Percentiles rank a stretch among this genome's conserved stretches.
phyloP scores from a whole-genome alignment of 2,329 filamentous ascomycete genomes.

The Amauroascus verrucosus region DNA sequence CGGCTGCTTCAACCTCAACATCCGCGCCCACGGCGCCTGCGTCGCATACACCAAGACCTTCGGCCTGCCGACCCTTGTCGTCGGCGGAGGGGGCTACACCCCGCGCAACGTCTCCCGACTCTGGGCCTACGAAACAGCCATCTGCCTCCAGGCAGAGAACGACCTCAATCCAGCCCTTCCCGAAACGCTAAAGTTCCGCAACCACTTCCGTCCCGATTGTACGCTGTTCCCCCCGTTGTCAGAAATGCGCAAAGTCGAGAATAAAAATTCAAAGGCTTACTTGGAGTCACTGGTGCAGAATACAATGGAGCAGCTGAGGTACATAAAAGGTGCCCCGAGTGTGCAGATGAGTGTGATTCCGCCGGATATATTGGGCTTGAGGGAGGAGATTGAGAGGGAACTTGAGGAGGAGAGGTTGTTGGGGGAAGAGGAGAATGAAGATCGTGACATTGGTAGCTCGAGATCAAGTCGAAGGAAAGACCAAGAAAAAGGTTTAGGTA shows the following conservation, averaged over 20 bases:
- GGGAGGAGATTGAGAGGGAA: slow-evolving; percentile 41
- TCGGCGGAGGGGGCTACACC: slow-evolving; percentile 93
- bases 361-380: slow-evolving; percentile 55
- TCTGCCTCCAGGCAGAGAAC: slow-evolving; percentile 66
- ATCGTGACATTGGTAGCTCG: slow-evolving; percentile 21
- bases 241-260: slow-evolving; percentile 55
- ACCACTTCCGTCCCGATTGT: slow-evolving; percentile 80
- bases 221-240: slow-evolving; percentile 81
- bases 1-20: slow-evolving; percentile 92
- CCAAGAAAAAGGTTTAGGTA: slow-evolving; percentile 25
- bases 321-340: slow-evolving; percentile 74
- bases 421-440: slow-evolving; percentile 33
- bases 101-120: slow-evolving; percentile 91
- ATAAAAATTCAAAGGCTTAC: slow-evolving; percentile 68
- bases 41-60: slow-evolving; percentile 79
- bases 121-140: slow-evolving; percentile 93
- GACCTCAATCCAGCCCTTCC: slow-evolving; percentile 66
- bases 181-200: slow-evolving; percentile 68
- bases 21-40: slow-evolving; percentile 85
- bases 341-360: slow-evolving; percentile 76
- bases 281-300: slow-evolving; percentile 65
- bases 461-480: slow-evolving; percentile 25
- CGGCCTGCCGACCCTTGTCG: slow-evolving; percentile 70
- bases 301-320: slow-evolving; percentile 75
- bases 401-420: slow-evolving; percentile 35